phyloP scores from a whole-genome alignment of 2,329 filamentous ascomycete genomes.

The Aspergillus fumigatus region DNA sequence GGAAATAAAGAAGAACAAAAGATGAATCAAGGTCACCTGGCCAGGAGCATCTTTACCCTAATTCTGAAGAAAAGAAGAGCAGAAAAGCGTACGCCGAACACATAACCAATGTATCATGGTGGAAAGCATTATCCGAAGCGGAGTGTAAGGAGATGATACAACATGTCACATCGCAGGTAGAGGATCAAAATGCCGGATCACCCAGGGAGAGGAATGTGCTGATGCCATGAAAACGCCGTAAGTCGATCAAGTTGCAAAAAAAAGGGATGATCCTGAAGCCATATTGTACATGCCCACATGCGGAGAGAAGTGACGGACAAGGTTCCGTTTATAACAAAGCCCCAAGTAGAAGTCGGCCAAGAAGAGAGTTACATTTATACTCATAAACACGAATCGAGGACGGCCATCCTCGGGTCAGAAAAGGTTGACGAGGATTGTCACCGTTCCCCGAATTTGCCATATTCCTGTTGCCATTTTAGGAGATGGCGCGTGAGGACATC shows the following conservation, averaged over 20 bases:
- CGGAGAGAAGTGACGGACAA: slow-evolving; percentile 15
- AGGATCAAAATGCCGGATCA: not conserved
- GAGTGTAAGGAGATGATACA: not conserved
- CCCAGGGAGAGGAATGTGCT: slow-evolving; percentile 3
- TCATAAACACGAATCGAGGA: not conserved
- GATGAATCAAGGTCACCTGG: not conserved
- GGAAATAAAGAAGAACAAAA: not conserved
- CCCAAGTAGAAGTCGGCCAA: slow-evolving; percentile 3
- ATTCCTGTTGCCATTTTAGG: slow-evolving; percentile 80
- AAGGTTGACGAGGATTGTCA: slow-evolving; percentile 20
- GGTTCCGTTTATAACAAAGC: slow-evolving; percentile 20
- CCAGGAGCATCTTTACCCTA: not conserved
- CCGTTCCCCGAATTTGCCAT: slow-evolving; percentile 50
- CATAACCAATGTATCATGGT: not conserved
- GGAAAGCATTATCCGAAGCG: not conserved
- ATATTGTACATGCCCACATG: slow-evolving; percentile 24
- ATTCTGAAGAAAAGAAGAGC: not conserved
- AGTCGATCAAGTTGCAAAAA: slow-evolving; percentile 15
- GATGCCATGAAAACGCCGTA: slow-evolving; percentile 17
- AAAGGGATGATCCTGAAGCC: slow-evolving; percentile 19
- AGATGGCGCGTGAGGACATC: slow-evolving; percentile 75
- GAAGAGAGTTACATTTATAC: not conserved
- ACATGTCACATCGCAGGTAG: slow-evolving; percentile 1
- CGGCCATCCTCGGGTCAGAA: not conserved
- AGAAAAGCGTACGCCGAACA: not conserved